Percentiles rank a stretch among this genome's conserved stretches.
Conservation (phyloP, 345 rosid genomes). For the Durio zibethinus region DNA sequence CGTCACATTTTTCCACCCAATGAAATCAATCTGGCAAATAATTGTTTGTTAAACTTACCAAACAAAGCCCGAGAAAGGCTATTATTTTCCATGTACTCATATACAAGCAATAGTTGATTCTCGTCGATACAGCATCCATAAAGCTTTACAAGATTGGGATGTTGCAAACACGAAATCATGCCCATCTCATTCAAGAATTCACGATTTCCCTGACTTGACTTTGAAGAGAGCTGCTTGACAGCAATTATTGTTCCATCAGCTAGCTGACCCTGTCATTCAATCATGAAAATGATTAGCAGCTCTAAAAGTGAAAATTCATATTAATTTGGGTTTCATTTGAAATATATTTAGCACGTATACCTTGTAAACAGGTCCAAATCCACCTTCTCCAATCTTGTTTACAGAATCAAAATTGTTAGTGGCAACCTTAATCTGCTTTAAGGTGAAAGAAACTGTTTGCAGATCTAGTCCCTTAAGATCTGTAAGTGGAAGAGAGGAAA, state of each 20-base stretch:
- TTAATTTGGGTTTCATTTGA: background rate
- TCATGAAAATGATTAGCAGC: background rate
- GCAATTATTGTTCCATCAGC: constrained; percentile 35
- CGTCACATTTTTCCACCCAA: background rate
- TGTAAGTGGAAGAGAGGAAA: constrained; percentile 8
- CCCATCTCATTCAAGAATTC: constrained; percentile 43
- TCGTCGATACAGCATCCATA: constrained; percentile 41
- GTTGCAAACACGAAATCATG: constrained; percentile 38
- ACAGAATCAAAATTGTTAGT: constrained; percentile 31
- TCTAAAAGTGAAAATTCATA: background rate
- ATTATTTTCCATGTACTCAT: constrained; percentile 47
- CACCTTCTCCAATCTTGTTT: constrained; percentile 43
- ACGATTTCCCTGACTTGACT: constrained; percentile 41
- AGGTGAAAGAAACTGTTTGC: constrained; percentile 36
- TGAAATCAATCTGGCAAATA: background rate
- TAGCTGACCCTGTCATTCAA: constrained; percentile 28
- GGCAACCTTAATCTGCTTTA: constrained; percentile 35
- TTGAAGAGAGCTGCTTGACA: constrained; percentile 40
- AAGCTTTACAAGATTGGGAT: constrained; percentile 43
- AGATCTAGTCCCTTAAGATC: constrained; percentile 31
- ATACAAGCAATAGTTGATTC: constrained; percentile 35
- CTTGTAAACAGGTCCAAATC: constrained; percentile 41
- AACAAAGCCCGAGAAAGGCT: constrained; percentile 33
- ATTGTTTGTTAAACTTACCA: constrained; percentile 28
- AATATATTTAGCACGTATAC: constrained; percentile 15